Base-by-base conservation (phyloP, 1,139 yeast species). In the Protomyces inundatus region DNA sequence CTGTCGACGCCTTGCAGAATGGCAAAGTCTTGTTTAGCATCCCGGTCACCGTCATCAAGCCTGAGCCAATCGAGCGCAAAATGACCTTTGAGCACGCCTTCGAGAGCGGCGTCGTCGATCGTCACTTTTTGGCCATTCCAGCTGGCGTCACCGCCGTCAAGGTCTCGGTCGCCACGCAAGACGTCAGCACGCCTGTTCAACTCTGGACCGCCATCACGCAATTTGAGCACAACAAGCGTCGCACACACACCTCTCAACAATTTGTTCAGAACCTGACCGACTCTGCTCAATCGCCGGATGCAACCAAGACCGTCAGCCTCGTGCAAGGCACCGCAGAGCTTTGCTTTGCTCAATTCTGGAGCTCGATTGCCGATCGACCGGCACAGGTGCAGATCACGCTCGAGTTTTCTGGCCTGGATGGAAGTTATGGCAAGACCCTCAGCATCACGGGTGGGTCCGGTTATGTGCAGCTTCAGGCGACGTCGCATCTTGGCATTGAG, bases 301-400 rank as follows among this genome's bases (percentile, higher is more conserved):
- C 53, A 10, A 50, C 33, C 36, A 66, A 64, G 53, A 40, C 48
- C 7, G 23, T 66, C 42, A 48, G 45, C 34, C 52, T 66, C 10
- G 54, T 64, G 34, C 54, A 55, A 16, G 60, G 65, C 2, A 61
- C 67, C 10, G 56, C 54, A 14, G 67, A 66, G 36, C 50, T 64
- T 34, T 66, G 67, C 40, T 53, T 66, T 50, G 66, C 67, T 14
- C 66, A 66, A 40, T 64, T 64, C 46, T 66, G 67, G 67, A 59
- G 52, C 42, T 52, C 64, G 14, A 36, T 48, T 34, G 50, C 64
- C 7, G 59, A 55, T 46, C 65, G 55, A 5, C 61, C 64, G 4
- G 62, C 60, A 40, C 54, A 60, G 30, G 53, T 64, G 34, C 58
- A 53, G 10, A 50, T 66, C 42, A 56, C 55, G 14, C 36, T 66